A percentile compares a stretch with the other conserved stretches of the same genome.
Conservation (phyloP, 2,329 filamentous ascomycete species). For the Colletotrichum cordylinicola region DNA sequence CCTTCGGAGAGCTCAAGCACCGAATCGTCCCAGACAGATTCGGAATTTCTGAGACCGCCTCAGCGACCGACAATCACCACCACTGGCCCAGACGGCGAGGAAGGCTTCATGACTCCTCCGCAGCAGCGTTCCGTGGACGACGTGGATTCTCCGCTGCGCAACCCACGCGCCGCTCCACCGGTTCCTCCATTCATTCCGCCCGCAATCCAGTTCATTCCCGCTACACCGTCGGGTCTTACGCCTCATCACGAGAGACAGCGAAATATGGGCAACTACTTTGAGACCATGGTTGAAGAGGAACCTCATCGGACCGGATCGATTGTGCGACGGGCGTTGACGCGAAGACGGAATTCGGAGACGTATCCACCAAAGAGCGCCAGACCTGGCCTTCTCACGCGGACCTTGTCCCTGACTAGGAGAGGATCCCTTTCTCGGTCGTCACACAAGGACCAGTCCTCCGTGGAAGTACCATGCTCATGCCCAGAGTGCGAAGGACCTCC, state of each 20-base stretch:
- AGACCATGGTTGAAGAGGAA: constrained; percentile 47
- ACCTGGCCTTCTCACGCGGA: constrained; percentile 52
- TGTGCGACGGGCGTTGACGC: constrained; percentile 58
- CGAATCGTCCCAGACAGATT: constrained; percentile 35
- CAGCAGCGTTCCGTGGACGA: constrained; percentile 54
- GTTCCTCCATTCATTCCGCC: constrained; percentile 53
- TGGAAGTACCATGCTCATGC: constrained; percentile 43
- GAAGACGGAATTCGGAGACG: constrained; percentile 49
- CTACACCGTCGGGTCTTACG: constrained; percentile 65
- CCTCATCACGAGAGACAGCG: constrained; percentile 58
- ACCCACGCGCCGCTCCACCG: constrained; percentile 62
- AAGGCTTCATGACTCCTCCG: constrained; percentile 59
- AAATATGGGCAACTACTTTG: constrained; percentile 60
- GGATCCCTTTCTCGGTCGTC: constrained; percentile 23
- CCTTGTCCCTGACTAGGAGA: constrained; percentile 58
- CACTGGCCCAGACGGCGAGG: constrained; percentile 41
- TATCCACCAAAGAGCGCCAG: constrained; percentile 45
- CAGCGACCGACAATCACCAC: constrained; percentile 42
- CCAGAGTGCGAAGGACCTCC: constrained; percentile 51
- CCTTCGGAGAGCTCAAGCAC: constrained; percentile 52
- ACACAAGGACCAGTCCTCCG: constrained; percentile 30
- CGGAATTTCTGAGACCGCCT: constrained; percentile 26
- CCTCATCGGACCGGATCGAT: constrained; percentile 54
- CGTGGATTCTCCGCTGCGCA: constrained; percentile 66
- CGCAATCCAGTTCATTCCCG: constrained; percentile 65